phyloP scores from a whole-genome alignment of 1,284 basidiomycete species.

The Sporisorium reilianum region DNA sequence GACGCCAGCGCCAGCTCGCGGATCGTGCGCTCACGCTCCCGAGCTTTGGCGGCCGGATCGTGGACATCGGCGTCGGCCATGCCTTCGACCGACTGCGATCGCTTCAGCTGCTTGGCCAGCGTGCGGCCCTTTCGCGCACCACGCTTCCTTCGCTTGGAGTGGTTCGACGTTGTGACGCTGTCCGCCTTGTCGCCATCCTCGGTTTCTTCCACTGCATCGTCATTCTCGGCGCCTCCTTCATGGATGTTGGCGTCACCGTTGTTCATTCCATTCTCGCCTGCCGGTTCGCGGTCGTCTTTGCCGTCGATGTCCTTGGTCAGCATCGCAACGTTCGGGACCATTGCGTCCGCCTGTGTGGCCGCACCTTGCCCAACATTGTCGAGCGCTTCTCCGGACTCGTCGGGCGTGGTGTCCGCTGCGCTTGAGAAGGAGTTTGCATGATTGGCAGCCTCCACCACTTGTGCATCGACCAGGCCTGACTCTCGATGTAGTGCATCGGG shows the following conservation, averaged over 20 bases:
- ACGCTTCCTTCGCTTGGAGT: slow-evolving; percentile 56
- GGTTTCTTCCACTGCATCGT: slow-evolving; percentile 3
- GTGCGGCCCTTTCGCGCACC: slow-evolving; percentile 59
- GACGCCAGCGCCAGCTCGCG: slow-evolving; percentile 56
- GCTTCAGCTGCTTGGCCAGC: slow-evolving; percentile 56
- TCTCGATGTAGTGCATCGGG: background rate
- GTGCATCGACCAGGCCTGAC: background rate
- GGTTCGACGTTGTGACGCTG: slow-evolving; percentile 38
- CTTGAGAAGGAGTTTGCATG: background rate
- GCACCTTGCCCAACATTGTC: background rate
- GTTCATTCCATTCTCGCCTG: background rate
- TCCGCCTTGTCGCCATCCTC: slow-evolving; percentile 26
- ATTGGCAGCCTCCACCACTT: background rate
- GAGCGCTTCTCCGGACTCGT: background rate
- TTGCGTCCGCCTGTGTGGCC: background rate
- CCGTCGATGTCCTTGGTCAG: background rate
- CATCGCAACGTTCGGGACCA: background rate
- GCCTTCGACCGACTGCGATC: slow-evolving; percentile 54
- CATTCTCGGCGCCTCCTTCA: slow-evolving; percentile 8
- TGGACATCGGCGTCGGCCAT: slow-evolving; percentile 29
- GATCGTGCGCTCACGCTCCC: slow-evolving; percentile 48
- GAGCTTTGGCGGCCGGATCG: slow-evolving; percentile 29
- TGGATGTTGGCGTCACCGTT: background rate
- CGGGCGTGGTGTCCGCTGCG: background rate
- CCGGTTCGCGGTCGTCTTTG: background rate